A percentile compares a stretch with the other conserved stretches of the same genome.
phyloP scores from a whole-genome alignment of 1,139 yeast species.

The Diutina mesorugosa region DNA sequence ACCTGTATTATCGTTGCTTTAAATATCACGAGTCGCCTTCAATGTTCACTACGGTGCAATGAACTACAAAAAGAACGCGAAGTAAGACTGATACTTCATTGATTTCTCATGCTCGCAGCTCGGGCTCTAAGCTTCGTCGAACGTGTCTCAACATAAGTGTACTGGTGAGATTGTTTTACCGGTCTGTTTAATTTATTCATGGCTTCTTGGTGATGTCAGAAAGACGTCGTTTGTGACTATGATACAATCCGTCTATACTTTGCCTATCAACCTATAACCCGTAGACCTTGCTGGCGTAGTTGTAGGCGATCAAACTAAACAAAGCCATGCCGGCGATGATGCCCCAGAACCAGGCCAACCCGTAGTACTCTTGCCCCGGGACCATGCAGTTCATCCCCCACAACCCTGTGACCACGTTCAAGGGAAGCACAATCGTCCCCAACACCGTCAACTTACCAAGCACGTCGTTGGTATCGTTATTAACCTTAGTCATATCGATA shows the following conservation, averaged over 20 bases:
- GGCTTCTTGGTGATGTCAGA: too few relatives aligned
- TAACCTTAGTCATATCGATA: conserved; percentile 95
- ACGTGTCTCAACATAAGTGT: too few relatives aligned
- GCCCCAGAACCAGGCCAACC: conserved; percentile 68
- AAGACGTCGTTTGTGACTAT: background rate
- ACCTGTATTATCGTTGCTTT: too few relatives aligned
- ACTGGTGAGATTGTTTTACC: too few relatives aligned
- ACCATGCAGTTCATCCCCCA: conserved; percentile 99
- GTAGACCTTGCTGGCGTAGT: conserved; percentile 25
- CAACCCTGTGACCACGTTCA: conserved; percentile 87
- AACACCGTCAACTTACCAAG: conserved; percentile 84
- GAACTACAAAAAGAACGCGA: too few relatives aligned
- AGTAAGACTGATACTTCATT: too few relatives aligned
- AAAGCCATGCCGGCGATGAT: conserved; percentile 20
- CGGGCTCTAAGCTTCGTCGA: too few relatives aligned
- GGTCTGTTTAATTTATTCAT: too few relatives aligned
- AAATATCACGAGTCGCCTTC: too few relatives aligned
- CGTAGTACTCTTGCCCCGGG: conserved; percentile 76
- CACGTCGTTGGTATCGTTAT: conserved; percentile 93
- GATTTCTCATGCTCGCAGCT: too few relatives aligned
- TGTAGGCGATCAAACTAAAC: conserved; percentile 29
- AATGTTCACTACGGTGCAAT: too few relatives aligned
- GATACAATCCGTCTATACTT: too few relatives aligned
- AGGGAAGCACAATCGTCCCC: conserved; percentile 90
- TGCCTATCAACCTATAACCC: background rate